Base-by-base conservation (phyloP, 139 green algal genomes). In the Pleodorina starrii region DNA sequence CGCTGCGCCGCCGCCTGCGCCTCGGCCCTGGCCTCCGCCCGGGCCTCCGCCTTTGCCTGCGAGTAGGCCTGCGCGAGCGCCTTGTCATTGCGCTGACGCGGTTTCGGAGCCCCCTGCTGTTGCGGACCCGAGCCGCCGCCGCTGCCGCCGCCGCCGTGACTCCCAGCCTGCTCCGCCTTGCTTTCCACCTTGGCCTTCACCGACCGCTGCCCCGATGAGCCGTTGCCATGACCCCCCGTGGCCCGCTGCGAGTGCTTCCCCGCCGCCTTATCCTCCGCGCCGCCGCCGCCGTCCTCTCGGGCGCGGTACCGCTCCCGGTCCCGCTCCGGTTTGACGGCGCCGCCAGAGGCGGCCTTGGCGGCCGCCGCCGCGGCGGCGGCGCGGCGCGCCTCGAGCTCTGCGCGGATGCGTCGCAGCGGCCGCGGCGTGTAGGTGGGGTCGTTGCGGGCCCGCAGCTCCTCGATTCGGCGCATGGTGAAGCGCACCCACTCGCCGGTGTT, bases 381-480 rank as follows among this genome's bases (percentile, higher is more conserved):
- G 10, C 43, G 29, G 42, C 81, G 81, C 60, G 59, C 81, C 43
- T 23, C 29, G 19, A 36, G 42, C 51, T 74, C 42, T 42, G 2
- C 25, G 4, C 42, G 59, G 17, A 59, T 21, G 6, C 81, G 42
- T 14, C 9, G 25, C 42, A 87, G 32, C 25, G 42, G 42, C n/a
- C 59, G 59, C 25, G 81, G 81, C 29, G 19, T 21, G 60, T 78
- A 87, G 27, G 42, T 17, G 12, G 81, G 81, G 60, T 87, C 43
- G 59, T 87, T 87, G 42, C 27, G 60, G 5, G 60, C 40, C 27
- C 81, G 81, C 43, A 87, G 42, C 27, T 48, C 23, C 60, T 87
- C 81, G 59, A 87, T 87, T 0, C 81, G 81, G 27, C 81, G 81
- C 60, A 87, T 77, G 27, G 42, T 87, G 81, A 75, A 87, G 59